phyloP scores from a whole-genome alignment of 169 alveolate genomes.

The Plasmodium inui region DNA sequence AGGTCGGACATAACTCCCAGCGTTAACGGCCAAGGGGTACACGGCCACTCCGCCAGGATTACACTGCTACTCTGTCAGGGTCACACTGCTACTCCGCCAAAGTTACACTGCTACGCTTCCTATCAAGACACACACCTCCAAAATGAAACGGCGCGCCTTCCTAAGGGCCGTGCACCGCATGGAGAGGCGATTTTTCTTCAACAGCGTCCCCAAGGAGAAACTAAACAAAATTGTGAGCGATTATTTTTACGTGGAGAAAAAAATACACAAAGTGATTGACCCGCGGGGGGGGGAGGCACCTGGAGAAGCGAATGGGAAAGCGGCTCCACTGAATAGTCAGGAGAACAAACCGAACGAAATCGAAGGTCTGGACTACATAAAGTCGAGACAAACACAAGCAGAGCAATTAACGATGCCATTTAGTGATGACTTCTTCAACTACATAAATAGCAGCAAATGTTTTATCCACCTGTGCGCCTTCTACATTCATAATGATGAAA shows the following conservation, averaged over 20 bases:
- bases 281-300: slow-evolving; percentile 1
- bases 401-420: not conserved
- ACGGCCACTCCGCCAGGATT: not conserved
- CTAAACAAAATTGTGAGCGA: slow-evolving; percentile 55
- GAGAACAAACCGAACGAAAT: not conserved
- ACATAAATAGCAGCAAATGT: slow-evolving; percentile 40
- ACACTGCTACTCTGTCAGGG: not conserved
- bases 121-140: not conserved
- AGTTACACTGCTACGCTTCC: not conserved
- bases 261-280: slow-evolving; percentile 45
- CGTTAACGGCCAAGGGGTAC: not conserved
- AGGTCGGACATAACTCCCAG: not conserved
- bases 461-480: slow-evolving; percentile 39
- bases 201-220: slow-evolving; percentile 2
- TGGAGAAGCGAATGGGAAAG: not conserved
- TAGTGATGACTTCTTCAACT: slow-evolving; percentile 11
- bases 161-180: slow-evolving; percentile 11
- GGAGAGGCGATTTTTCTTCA: slow-evolving; percentile 62
- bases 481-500: slow-evolving; percentile 65
- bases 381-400: not conserved
- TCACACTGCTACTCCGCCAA: not conserved
- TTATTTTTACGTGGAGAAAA: slow-evolving; percentile 51
- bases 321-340: not conserved
- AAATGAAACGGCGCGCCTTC: slow-evolving; percentile 34
- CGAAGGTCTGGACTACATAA: not conserved